Base-by-base conservation (phyloP, 352 stramenopile species). In the Globisporangium splendens region DNA sequence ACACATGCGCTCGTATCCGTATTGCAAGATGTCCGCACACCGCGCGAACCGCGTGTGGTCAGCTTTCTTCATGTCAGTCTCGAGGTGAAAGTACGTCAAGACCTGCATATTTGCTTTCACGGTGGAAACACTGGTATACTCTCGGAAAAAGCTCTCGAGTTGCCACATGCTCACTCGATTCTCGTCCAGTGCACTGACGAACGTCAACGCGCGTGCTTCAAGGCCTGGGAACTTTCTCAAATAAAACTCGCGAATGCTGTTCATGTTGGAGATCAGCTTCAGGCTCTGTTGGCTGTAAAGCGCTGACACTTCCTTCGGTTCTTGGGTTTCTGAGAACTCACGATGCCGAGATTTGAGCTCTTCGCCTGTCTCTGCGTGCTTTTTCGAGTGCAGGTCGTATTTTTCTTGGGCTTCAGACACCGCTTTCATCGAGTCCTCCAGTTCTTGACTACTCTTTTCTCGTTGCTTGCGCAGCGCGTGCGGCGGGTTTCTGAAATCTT, bases 401-500 rank as follows among this genome's bases (percentile, higher is more conserved):
- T 64, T 70, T 1, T 17, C 41, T 14, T 72, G 54, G 3, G 61
- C 60, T 13, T 64, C 24, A 0, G 51, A 61, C 8, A 73, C n/a
- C 1, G n/a, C 54, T 17, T 54, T 42, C 20, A 62, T 18, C 1
- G 66, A 66, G 10, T 72, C 20, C 20, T 80, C 69, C 12, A 91
- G 60, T 7, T 76, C 65, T 33, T 60, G 48, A 0, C 61, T 50
- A n/a, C 76, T 63, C 21, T 35, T 51, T 39, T 73, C 61, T 20
- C 74, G 69, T 44, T 68, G 71, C 12, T 66, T 63, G 0, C 73
- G 65, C 24, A 91, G 52, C 15, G 73, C 79, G 51, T 75, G 75
- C 7, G 82, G 82, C 8, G 78, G 77, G 50, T 86, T 71, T 0
- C 79, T 75, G 35, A 91, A 91, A n/a, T 89, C 82, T 43, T 62